A percentile compares a stretch with the other conserved stretches of the same genome.
phyloP scores from a whole-genome alignment of 1,284 basidiomycete genomes.

The Heterobasidion occidentale region DNA sequence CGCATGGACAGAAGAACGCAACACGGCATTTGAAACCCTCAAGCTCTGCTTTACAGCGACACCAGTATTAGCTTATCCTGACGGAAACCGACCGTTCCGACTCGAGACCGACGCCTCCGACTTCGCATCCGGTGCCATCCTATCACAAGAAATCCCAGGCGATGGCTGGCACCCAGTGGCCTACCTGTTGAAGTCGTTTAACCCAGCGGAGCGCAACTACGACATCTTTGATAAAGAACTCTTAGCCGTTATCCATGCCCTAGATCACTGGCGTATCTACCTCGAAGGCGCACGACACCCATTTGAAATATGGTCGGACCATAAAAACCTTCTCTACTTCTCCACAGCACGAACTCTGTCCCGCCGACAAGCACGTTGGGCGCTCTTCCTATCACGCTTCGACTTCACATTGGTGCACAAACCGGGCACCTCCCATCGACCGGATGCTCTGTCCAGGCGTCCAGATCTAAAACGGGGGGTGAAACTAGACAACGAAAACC shows the following conservation, averaged over 20 bases:
- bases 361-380: conserved; percentile 28
- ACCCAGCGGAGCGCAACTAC: conserved; percentile 12
- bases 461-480: conserved; percentile 9
- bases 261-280: conserved; percentile 14
- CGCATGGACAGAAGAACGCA: conserved; percentile 15
- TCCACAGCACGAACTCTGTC: conserved; percentile 19
- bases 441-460: conserved; percentile 1
- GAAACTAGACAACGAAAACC: conserved; percentile 3
- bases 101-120: conserved; percentile 1
- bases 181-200: conserved; percentile 5
- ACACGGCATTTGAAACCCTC: conserved; percentile 20
- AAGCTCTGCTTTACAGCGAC: conserved; percentile 10
- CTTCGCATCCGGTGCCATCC: conserved; percentile 1
- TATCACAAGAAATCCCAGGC: conserved; percentile 1
- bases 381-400: conserved; percentile 10
- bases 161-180: conserved; percentile 4
- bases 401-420: conserved; percentile 7
- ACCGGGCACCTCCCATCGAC: conserved; percentile 3
- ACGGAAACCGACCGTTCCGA: not conserved
- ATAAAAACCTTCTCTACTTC: conserved; percentile 24
- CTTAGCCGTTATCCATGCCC: conserved; percentile 6
- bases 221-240: conserved; percentile 11
- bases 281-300: conserved; percentile 14
- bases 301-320: conserved; percentile 21
- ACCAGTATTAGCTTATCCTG: not conserved